Percentiles rank a stretch among this genome's conserved stretches.
Conservation (phyloP, 2,329 filamentous ascomycete genomes). For the Botrytis medusae region DNA sequence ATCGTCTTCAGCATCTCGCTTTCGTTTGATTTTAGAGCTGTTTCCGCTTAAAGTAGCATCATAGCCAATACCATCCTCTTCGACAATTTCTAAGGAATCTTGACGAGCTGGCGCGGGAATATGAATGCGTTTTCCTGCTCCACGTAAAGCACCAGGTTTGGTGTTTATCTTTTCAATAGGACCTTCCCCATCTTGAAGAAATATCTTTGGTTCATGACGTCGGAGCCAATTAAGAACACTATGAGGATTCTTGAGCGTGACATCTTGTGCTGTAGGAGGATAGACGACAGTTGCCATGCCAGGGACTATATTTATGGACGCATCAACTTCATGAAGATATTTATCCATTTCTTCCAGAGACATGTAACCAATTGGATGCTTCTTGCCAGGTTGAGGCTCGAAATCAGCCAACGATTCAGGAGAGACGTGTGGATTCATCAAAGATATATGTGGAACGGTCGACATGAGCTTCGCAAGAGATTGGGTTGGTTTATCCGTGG, state of each 20-base stretch:
- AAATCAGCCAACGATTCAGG: conserved; percentile 41
- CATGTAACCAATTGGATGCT: conserved; percentile 65
- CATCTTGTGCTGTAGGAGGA: conserved; percentile 46
- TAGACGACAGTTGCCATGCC: conserved; percentile 39
- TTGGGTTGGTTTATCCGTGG: conserved; percentile 30
- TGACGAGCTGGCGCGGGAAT: conserved; percentile 39
- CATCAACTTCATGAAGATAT: conserved; percentile 62
- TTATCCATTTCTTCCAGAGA: conserved; percentile 70
- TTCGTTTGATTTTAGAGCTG: conserved; percentile 43
- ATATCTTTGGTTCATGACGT: conserved; percentile 78
- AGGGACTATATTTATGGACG: conserved; percentile 38
- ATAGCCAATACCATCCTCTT: conserved; percentile 41
- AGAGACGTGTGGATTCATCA: conserved; percentile 32
- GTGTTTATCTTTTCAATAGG: conserved; percentile 46
- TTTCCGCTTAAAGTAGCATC: conserved; percentile 34
- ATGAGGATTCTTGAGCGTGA: conserved; percentile 73
- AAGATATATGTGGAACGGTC: conserved; percentile 33
- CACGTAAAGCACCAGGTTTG: conserved; percentile 40
- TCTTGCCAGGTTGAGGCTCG: conserved; percentile 47
- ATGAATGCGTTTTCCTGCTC: conserved; percentile 40
- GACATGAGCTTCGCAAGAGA: conserved; percentile 36
- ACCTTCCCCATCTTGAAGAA: conserved; percentile 60
- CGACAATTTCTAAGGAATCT: conserved; percentile 40
- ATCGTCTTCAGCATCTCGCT: conserved; percentile 52
- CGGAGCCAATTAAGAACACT: conserved; percentile 96